Percentiles rank a stretch among this genome's conserved stretches.
Evolutionary conservation across 1,139 yeast genomes (phyloP).

Genomic region (Candida sanyaensis): DNA sequence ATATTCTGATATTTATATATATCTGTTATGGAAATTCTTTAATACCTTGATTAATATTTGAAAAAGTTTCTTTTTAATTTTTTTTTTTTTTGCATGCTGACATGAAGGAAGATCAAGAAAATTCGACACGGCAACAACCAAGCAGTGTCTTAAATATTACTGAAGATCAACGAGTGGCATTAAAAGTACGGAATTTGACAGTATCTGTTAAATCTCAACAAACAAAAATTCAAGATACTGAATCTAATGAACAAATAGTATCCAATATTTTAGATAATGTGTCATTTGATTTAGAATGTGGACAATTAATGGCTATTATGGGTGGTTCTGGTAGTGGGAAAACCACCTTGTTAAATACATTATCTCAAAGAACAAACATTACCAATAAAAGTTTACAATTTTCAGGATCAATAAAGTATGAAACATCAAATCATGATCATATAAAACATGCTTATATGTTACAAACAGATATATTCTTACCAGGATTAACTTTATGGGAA

Average conservation of each 20-base stretch:
- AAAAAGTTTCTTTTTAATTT: neutral
- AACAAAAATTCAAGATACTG: slow-evolving; percentile 5
- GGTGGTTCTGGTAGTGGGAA: slow-evolving; percentile 91
- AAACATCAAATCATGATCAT: slow-evolving; percentile 12
- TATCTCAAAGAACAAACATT: slow-evolving; percentile 60
- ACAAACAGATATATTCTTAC: slow-evolving; percentile 74
- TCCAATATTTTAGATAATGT: slow-evolving; percentile 40
- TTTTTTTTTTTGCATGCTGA: neutral
- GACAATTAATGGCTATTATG: slow-evolving; percentile 65
- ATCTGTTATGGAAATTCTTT: neutral
- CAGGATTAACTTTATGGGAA: slow-evolving; percentile 72
- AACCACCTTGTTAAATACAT: slow-evolving; percentile 72
- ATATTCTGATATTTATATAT: neutral
- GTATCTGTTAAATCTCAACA: slow-evolving; percentile 25
- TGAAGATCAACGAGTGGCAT: slow-evolving; percentile 25
- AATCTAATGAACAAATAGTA: neutral
- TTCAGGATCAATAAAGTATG: slow-evolving; percentile 29
- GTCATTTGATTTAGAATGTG: slow-evolving; percentile 55
- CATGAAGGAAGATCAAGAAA: neutral
- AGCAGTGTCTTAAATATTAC: slow-evolving; percentile 21
- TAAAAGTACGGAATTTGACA: slow-evolving; percentile 30
- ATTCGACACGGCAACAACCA: slow-evolving; percentile 1
- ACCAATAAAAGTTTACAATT: slow-evolving; percentile 33
- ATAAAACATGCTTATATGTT: slow-evolving; percentile 68
- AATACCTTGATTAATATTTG: neutral